phyloP scores from a whole-genome alignment of 2,329 filamentous ascomycete species.

The Talaromyces sp. region DNA sequence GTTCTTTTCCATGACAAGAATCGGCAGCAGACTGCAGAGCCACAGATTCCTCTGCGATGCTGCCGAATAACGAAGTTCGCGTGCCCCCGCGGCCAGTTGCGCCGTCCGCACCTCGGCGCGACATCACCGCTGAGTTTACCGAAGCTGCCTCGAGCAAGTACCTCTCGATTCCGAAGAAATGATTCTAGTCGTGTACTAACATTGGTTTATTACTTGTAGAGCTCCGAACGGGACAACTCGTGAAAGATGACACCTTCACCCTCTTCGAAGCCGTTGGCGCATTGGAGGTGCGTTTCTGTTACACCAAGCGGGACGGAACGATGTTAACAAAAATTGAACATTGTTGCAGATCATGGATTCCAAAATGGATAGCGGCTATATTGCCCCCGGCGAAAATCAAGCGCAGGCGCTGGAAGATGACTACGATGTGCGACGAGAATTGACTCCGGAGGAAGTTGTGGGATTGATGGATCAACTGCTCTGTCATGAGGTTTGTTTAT shows the following conservation, averaged over 20 bases:
- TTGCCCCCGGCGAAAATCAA: conserved; percentile 67
- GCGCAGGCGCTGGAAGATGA: conserved; percentile 71
- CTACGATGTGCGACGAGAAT: conserved; percentile 70
- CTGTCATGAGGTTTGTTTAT: conserved; percentile 73
- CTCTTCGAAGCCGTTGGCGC: conserved; percentile 90
- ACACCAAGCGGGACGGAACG: conserved; percentile 5
- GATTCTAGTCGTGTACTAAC: background rate
- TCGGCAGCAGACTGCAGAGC: conserved; percentile 31
- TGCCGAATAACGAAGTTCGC: conserved; percentile 38
- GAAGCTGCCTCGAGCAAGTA: conserved; percentile 53
- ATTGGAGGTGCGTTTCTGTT: conserved; percentile 54
- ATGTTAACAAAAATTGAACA: conserved; percentile 18
- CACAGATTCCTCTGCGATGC: conserved; percentile 29
- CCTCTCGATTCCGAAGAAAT: background rate
- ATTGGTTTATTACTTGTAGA: conserved; percentile 52
- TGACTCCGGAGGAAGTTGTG: conserved; percentile 78
- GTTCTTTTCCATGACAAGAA: conserved; percentile 12
- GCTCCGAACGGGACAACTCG: conserved; percentile 75
- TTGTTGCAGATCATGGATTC: conserved; percentile 85
- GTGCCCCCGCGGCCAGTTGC: conserved; percentile 35
- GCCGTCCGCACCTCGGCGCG: conserved; percentile 46
- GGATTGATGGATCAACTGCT: conserved; percentile 94
- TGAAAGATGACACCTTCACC: conserved; percentile 94
- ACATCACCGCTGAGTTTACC: conserved; percentile 61
- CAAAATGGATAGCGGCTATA: conserved; percentile 96